Evolutionary conservation across 2,329 filamentous ascomycete species (phyloP), one percentile per base, ranked within the genome.

Genomic region (Paecilomyces formosus): DNA sequence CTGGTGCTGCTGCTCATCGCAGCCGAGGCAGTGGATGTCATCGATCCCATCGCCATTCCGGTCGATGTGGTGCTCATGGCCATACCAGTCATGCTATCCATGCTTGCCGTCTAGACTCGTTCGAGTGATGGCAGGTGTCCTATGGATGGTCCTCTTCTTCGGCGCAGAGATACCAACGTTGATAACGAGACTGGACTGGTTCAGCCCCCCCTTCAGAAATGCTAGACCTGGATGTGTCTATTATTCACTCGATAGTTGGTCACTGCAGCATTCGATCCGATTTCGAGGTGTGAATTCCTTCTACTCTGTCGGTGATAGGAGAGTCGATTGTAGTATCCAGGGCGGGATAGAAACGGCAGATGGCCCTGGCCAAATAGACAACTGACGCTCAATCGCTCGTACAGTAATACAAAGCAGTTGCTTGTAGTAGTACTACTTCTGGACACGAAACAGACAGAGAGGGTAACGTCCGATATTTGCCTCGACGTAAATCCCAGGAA

Each of bases 1-100:
- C 55, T 45, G 22, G 58, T 58, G 28, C 57, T 55, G 22, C 55
- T 55, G 55, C 52, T 55, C 61, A 61, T 62, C 2, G 53, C 54
- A 11, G 51, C 52, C 8, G 56, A 54, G 13, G 54, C 55, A 24
- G 57, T 55, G 6, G 60, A 58, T 18, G 54, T 52, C 60, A 60
- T 61, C 24, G 54, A 30, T 22, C 53, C 55, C 18, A 54, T 56
- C 50, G 53, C 18, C 51, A 56, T 58, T 30, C 51, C 30, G 18
- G 33, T 30, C 7, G 33, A 21, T n/a, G 30, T 49, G 15, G 18
- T 55, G 35, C 15, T 45, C 35, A 45, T 45, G 15, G 35, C n/a
- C 59, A 56, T 62, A 13, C 57, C 28, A 9, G 52, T 54, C 50
- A 26, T 49, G 49, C 58, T 57, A 18, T 26, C 30, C 55, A 56